Base-by-base conservation (phyloP, 2,329 filamentous ascomycete genomes). In the Alternaria infectoria region DNA sequence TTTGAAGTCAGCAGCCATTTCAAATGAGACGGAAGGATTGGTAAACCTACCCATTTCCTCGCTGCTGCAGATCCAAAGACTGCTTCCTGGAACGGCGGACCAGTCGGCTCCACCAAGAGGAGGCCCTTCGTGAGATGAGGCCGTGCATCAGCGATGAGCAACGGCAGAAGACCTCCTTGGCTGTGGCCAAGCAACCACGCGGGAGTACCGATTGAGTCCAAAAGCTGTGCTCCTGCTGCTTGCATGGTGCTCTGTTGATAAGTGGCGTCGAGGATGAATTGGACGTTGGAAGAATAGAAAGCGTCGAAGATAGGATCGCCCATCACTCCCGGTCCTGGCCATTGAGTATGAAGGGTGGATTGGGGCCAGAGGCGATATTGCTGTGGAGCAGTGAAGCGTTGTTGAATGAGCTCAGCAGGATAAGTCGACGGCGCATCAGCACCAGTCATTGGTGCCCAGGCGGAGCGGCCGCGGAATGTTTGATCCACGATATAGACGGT, bases 31-130 rank as follows among this genome's bases (percentile, higher is more conserved):
- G 1, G 15, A 17, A 40, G 5, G 15, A 10, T 40, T 17, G 36
- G 36, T 40, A 5, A 10, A 17, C 36, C 36, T 40, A 40, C 36
- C 54, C 54, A 57, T n/a, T 46, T 19, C 21, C 54, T 23, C 54
- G 54, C 40, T 21, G 17, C 2, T 19, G 40, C 40, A n/a, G 54
- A 59, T 9, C 54, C 51, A 23, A 67, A 64, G n/a, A 67, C 44
- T 8, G 59, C 52, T 21, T 62, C 65, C 46, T 74, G 58, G 65
- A 85, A 87, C 0, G 85, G 85, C 2, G 86, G 86, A 0, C 86
- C 86, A 3, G 77, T 74, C 0, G 86, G 86, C 69, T 88, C 87
- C 9, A 89, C 63, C 2, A 82, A 79, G 5, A 89, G 73, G 21
- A 87, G 80, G 0, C 76, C 83, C 21, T 81, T 81, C 7, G 88